Percentiles rank a stretch among this genome's conserved stretches.
phyloP scores from a whole-genome alignment of 805 yeast genomes.

The Sugiyamaella americana region DNA sequence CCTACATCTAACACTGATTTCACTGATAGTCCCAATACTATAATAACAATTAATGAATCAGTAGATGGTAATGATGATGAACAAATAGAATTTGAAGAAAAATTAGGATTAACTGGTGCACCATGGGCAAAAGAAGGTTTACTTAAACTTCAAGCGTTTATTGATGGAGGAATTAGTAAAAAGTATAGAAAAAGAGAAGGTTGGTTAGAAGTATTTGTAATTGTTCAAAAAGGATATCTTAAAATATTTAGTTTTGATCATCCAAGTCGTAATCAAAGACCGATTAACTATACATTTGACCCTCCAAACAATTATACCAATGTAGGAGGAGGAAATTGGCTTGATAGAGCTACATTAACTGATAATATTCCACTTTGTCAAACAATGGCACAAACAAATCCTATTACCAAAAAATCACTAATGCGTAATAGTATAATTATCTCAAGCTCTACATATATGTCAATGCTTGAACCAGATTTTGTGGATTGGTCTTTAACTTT shows the following conservation, averaged over 20 bases:
- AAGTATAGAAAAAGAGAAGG: constrained; percentile 23
- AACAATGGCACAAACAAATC: constrained; percentile 35
- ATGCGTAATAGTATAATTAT: constrained; percentile 8
- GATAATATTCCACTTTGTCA: constrained; percentile 47
- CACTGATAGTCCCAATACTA: neutral
- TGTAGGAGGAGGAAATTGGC: constrained; percentile 61
- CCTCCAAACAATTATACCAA: constrained; percentile 8
- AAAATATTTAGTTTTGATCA: constrained; percentile 23
- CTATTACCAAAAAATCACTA: constrained; percentile 11
- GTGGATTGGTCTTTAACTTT: constrained; percentile 49
- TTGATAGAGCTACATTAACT: constrained; percentile 51
- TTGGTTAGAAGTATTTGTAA: constrained; percentile 51
- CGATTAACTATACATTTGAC: constrained; percentile 3
- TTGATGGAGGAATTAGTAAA: constrained; percentile 24
- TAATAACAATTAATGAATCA: neutral
- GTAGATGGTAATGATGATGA: neutral
- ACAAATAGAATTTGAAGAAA: neutral
- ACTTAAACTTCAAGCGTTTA: constrained; percentile 28
- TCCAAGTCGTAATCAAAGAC: constrained; percentile 2
- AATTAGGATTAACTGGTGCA: constrained; percentile 57
- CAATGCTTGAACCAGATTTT: constrained; percentile 19
- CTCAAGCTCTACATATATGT: constrained; percentile 4
- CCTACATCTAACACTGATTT: neutral
- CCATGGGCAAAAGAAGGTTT: constrained; percentile 77
- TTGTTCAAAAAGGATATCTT: constrained; percentile 60